Base-by-base conservation (phyloP, 306 rosid genomes). In the Urtica urens region DNA sequence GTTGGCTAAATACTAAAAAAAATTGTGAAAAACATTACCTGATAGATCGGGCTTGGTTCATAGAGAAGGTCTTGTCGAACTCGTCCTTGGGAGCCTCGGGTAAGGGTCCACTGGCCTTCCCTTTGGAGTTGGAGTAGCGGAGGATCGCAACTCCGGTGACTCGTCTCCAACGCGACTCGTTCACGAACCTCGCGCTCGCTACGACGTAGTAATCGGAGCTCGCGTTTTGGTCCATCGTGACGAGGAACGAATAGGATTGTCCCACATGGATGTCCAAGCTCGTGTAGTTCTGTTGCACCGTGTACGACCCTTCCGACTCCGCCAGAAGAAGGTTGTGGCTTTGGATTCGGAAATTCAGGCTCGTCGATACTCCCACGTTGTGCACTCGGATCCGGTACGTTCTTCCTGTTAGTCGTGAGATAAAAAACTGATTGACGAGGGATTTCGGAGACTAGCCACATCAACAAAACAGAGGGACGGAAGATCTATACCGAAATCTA, bases 11-110 rank as follows among this genome's bases (percentile, higher is more conserved):
- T n/a, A n/a, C n/a, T n/a, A n/a, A n/a, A n/a, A n/a, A n/a, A n/a
- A n/a, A n/a, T n/a, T n/a, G n/a, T n/a, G n/a, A n/a, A n/a, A n/a
- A n/a, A n/a, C n/a, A n/a, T n/a, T n/a, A 88, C 97, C 97, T 84
- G 77, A 88, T 81, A 46, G 95, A 81, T 78, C 95, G 72, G 30
- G 97, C 97, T 66, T 88, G 97, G 83, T 88, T 88, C 97, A 88
- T 88, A 23, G 97, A 88, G 78, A 52, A 83, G n/a, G 95, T 83
- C 70, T 84, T 84, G 62, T 88, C 97, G 62, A 38, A 88, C 54
- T 81, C 77, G 53, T 88, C 97, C 31, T 77, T 78, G 13, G 97
- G 97, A 23, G 69, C 51, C 0, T 70, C 62, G 7, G 97, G 95
- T 10, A 88, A 81, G 64, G 95, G 95, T 16, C 97, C 97, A 0